A percentile compares a stretch with the other conserved stretches of the same genome.
Evolutionary conservation across 179 eudicot genomes (phyloP).

Genomic region (Vitellaria paradoxa): DNA sequence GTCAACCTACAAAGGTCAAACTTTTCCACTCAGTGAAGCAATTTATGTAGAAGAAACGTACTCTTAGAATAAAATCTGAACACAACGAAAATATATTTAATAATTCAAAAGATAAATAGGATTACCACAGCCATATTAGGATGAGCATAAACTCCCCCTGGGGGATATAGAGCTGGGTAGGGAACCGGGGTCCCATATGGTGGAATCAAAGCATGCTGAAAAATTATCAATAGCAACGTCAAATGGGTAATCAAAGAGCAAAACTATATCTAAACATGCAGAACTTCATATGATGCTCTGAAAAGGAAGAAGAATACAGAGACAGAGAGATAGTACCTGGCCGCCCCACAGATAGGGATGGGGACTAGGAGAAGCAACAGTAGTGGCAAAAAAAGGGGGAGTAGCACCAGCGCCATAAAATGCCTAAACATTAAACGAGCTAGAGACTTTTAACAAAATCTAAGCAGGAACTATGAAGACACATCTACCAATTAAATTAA

Average conservation of each 20-base stretch:
- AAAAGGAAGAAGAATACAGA: neutral
- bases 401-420: conserved; percentile 76
- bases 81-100: neutral
- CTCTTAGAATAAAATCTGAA: neutral
- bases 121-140: conserved; percentile 74
- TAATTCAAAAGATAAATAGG: neutral
- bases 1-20: neutral
- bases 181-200: conserved; percentile 92
- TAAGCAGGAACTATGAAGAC: neutral
- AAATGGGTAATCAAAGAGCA: conserved; percentile 3
- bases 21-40: neutral
- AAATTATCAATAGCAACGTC: conserved; percentile 12
- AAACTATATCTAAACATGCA: neutral
- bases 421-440: conserved; percentile 46
- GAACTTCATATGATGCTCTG: neutral
- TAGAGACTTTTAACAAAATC: neutral
- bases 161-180: conserved; percentile 82
- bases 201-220: conserved; percentile 56
- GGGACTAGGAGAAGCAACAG: conserved; percentile 78
- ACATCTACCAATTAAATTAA: neutral
- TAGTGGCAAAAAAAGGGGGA: conserved; percentile 75
- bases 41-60: neutral
- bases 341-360: conserved; percentile 94
- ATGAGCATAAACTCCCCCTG: conserved; percentile 76
- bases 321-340: conserved; percentile 47